Base-by-base conservation (phyloP, 2,329 filamentous ascomycete species). In the Spiromastix sp. region DNA sequence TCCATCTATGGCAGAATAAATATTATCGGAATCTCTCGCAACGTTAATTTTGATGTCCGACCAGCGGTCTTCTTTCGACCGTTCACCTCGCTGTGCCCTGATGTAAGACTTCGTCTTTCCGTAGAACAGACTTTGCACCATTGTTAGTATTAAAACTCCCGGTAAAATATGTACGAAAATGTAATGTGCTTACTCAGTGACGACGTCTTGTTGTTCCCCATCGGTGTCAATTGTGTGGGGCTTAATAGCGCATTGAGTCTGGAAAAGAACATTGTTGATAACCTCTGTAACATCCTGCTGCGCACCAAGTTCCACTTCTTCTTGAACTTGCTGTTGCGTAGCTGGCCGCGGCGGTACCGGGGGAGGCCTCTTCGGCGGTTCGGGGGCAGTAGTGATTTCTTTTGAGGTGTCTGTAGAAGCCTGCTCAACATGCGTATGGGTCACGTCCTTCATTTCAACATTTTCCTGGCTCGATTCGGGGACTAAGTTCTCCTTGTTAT, bases 201-300 rank as follows among this genome's bases (percentile, higher is more conserved):
- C 76, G 38, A 76, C 70, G 54, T 96, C 91, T 13, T 78, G 63
- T 56, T 95, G 89, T 44, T 93, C 81, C 3, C 81, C 81, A 29
- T 78, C 72, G 5, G 70, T 61, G 38, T 84, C 75, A 21, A 73
- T 64, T 3, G 71, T 72, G n/a, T 71, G 71, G 4, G 85, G 74
- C 38, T 72, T 78, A 51, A 96, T 87, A 2, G 89, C 87, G 34
- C 84, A 86, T 50, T 91, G 83, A n/a, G 95, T 68, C 33, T 91
- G 81, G 51, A 89, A 86, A 39, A 95, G 75, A 17, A 94, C 83
- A 49, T 89, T 91, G 39, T 85, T 85, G 64, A 95, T 87, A 30
- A 95, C 89, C 59, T 98, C 91, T 9, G 86, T 86, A 4, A 95
- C 89, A 59, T 98, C 91, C 60, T 98, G 87, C 52, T 98, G 91